phyloP scores from a whole-genome alignment of 371 early-diverging fungal genomes.

The Saksenaea vasiformis region DNA sequence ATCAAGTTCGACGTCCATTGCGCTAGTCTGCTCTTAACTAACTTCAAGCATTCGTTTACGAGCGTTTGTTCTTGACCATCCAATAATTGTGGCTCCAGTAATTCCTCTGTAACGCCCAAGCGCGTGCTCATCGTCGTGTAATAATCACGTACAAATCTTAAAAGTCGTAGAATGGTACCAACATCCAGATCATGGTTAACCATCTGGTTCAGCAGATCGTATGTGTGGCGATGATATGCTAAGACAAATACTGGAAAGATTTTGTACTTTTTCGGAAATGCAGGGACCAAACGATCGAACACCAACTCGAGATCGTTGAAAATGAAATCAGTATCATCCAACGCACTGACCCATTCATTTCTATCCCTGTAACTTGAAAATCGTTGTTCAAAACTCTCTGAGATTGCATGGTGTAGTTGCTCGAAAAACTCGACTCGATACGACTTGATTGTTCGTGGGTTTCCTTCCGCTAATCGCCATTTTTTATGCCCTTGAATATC shows the following conservation, averaged over 20 bases:
- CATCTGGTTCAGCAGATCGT: constrained; percentile 73
- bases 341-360: constrained; percentile 54
- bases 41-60: constrained; percentile 82
- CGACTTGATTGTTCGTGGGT: constrained; percentile 67
- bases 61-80: constrained; percentile 92
- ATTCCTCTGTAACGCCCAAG: constrained; percentile 86
- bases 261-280: constrained; percentile 89
- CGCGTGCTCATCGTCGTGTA: constrained; percentile 83
- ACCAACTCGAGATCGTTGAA: constrained; percentile 88
- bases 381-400: constrained; percentile 58
- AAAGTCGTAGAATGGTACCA: constrained; percentile 77
- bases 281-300: constrained; percentile 82
- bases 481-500: constrained; percentile 57
- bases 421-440: constrained; percentile 80
- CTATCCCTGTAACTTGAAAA: constrained; percentile 53
- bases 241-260: constrained; percentile 90
- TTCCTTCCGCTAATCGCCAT: constrained; percentile 57
- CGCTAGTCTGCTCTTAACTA: constrained; percentile 81
- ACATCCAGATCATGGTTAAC: constrained; percentile 74
- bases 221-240: constrained; percentile 92
- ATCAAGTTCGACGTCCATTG: constrained; percentile 94
- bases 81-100: constrained; percentile 87
- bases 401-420: constrained; percentile 69
- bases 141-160: constrained; percentile 93
- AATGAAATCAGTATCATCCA: constrained; percentile 77